Base-by-base conservation (phyloP, 805 yeast genomes). In the Saturnispora sekii region DNA sequence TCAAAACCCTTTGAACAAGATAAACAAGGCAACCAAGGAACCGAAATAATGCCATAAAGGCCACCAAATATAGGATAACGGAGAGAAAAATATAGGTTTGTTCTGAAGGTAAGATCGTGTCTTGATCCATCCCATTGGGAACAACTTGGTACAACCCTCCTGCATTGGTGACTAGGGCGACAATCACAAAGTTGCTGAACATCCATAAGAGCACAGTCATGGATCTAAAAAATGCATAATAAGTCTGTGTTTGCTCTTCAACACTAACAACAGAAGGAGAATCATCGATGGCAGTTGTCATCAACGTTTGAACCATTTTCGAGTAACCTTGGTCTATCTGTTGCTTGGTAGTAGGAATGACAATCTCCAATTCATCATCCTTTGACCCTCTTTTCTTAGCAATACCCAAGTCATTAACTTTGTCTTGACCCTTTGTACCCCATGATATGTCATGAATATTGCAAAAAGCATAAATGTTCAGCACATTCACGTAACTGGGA, bases 361-460 rank as follows among this genome's bases (percentile, higher is more conserved):
- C 82, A 58, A 79, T 70, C 51, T 79, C 82, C 44, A 80, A 72
- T 48, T 79, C 78, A 53, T 84, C 87, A 45, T 73, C 78, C 43
- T 69, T 74, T 34, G 73, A 71, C n/a, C 52, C 50, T 5, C 48
- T 60, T 16, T 54, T 72, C 55, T 81, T 84, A 18, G 95, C 96
- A 38, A 81, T 79, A 48, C 97, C 97, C 55, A 93, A 70, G 62
- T 75, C 95, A 65, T 69, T 76, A 58, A 69, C 77, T 59, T 77
- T 73, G 10, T 77, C 78, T 41, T 81, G 86, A 40, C 95, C 96
- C 62, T 89, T 86, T 4, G 96, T 90, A 61, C 97, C 97, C 97
- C 97, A 90, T 6, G 96, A 84, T 40, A 90, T 80, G 68, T 90
- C 98, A 62, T 90, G 96, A 49, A 90, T 82, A 64, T 90, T 90